Evolutionary conservation across 1,284 basidiomycete genomes (phyloP).

Genomic region (Mycena sp.): DNA sequence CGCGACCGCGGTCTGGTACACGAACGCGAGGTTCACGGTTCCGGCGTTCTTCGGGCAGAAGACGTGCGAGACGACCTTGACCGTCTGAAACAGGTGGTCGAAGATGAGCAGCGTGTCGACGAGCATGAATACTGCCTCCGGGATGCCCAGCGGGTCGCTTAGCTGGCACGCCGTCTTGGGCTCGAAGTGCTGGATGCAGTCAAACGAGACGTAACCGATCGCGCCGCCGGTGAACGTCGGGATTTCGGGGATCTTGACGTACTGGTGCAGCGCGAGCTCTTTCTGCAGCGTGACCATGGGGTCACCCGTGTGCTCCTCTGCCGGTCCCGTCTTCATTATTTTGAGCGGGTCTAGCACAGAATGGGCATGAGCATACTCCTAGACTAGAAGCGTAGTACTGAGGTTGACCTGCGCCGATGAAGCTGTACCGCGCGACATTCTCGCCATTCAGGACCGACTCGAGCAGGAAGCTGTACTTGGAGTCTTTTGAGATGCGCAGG

Average conservation of each 20-base stretch:
- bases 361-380: constrained; percentile 7
- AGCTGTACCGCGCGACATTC: constrained; percentile 93
- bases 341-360: constrained; percentile 84
- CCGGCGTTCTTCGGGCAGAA: constrained; percentile 80
- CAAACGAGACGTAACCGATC: constrained; percentile 97
- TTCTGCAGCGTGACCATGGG: constrained; percentile 88
- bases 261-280: constrained; percentile 89
- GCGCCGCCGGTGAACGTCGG: constrained; percentile 98
- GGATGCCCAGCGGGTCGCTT: constrained; percentile 83
- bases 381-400: neutral
- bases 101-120: constrained; percentile 95
- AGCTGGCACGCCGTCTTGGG: constrained; percentile 85
- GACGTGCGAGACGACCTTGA: constrained; percentile 97
- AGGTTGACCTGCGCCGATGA: constrained; percentile 90
- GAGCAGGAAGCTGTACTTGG: constrained; percentile 91
- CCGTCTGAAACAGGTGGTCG: constrained; percentile 95
- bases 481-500: constrained; percentile 91
- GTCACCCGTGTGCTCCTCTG: constrained; percentile 87
- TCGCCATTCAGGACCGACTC: constrained; percentile 94
- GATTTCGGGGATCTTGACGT: constrained; percentile 90
- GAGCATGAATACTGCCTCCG: constrained; percentile 97
- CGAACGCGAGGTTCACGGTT: constrained; percentile 72
- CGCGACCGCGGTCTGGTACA: constrained; percentile 84
- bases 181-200: constrained; percentile 97
- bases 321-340: constrained; percentile 89